These are phyloP conservation scores for Boletellus sp. DNA, from an alignment of 768 basidiomycete species.

Conservation along the genomic window DNA sequence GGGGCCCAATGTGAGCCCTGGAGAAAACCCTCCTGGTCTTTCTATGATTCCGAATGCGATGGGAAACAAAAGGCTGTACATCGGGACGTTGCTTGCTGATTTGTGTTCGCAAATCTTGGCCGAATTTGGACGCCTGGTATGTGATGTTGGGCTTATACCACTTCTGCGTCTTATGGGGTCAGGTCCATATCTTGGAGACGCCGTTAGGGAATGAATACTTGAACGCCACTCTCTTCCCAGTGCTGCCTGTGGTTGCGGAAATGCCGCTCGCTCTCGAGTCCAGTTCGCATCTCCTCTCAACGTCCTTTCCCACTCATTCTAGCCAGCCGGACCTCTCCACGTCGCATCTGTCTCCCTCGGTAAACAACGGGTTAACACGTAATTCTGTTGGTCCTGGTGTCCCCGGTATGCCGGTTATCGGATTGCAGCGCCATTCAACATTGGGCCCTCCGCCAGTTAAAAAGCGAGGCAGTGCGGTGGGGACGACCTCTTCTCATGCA, in stretches of 20 bases:
- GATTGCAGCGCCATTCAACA: constrained; percentile 47
- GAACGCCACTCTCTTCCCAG: constrained; percentile 64
- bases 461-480: constrained; percentile 61
- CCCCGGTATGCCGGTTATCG: constrained; percentile 12
- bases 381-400: constrained; percentile 43
- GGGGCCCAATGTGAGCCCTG: constrained; percentile 49
- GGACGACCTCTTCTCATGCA: constrained; percentile 75
- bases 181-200: constrained; percentile 79
- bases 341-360: constrained; percentile 17
- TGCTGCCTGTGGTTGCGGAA: constrained; percentile 56
- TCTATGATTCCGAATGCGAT: constrained; percentile 80
- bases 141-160: constrained; percentile 23
- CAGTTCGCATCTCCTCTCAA: constrained; percentile 38
- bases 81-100: constrained; percentile 86
- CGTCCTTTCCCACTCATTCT: constrained; percentile 46
- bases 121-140: constrained; percentile 81
- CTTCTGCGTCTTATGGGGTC: constrained; percentile 13
- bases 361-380: constrained; percentile 45
- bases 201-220: constrained; percentile 84
- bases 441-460: constrained; percentile 42
- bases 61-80: constrained; percentile 83
- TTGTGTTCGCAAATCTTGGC: constrained; percentile 83
- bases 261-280: constrained; percentile 55
- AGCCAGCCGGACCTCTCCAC: constrained; percentile 53
- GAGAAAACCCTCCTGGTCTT: constrained; percentile 57